These are phyloP conservation scores for Perkinsus chesapeaki DNA, from an alignment of 169 alveolate species.

Conservation along the genomic window DNA sequence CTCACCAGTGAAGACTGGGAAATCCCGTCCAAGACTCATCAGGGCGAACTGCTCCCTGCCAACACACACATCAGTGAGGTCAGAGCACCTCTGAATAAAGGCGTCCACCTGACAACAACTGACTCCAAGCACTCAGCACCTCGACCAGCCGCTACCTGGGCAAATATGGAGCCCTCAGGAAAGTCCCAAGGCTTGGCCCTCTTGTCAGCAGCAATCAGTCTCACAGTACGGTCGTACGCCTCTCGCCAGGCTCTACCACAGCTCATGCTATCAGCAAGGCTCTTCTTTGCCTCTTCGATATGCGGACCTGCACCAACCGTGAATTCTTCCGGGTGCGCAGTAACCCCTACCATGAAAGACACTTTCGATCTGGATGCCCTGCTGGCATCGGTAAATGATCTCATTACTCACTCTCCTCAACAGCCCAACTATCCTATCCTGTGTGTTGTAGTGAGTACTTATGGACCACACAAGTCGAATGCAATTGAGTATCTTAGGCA, in stretches of 20 bases:
- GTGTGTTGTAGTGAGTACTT: conserved; percentile 69
- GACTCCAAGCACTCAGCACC: background rate
- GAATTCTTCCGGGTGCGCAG: background rate
- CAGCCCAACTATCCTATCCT: conserved; percentile 64
- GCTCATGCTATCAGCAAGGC: conserved; percentile 68
- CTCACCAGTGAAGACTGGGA: background rate
- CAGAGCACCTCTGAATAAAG: conserved; percentile 86
- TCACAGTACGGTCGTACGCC: conserved; percentile 60
- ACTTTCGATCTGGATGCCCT: conserved; percentile 67
- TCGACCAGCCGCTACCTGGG: conserved; percentile 49
- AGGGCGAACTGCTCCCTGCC: conserved; percentile 82
- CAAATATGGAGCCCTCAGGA: conserved; percentile 80
- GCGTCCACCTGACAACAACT: conserved; percentile 65
- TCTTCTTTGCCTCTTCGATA: conserved; percentile 12
- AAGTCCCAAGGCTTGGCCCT: conserved; percentile 63
- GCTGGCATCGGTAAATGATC: conserved; percentile 77
- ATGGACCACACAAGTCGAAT: conserved; percentile 81
- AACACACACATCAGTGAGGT: conserved; percentile 80
- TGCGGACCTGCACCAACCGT: background rate
- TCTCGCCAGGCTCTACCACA: conserved; percentile 81
- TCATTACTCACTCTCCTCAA: conserved; percentile 79
- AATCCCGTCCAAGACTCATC: conserved; percentile 24
- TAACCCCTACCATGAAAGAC: conserved; percentile 66
- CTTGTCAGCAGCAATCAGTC: conserved; percentile 49
- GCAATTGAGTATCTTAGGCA: conserved; percentile 72